Conservation (phyloP, 2,329 filamentous ascomycete species). For the Xylariaceae sp. region DNA sequence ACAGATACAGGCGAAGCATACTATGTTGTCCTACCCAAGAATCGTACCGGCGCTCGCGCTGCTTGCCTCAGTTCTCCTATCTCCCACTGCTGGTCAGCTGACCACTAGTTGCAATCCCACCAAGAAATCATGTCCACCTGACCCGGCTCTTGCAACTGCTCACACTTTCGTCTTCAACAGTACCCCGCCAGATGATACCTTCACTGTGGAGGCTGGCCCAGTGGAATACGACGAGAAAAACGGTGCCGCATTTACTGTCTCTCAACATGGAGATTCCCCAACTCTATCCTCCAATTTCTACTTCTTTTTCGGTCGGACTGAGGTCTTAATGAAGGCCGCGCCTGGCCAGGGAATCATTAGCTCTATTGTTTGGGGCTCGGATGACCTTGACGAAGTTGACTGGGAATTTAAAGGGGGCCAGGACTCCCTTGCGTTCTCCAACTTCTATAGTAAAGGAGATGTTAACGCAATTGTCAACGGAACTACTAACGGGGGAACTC, state of each 20-base stretch:
- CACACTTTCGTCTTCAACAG: slow-evolving; percentile 69
- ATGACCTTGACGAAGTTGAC: slow-evolving; percentile 86
- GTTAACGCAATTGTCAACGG: slow-evolving; percentile 67
- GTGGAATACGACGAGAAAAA: slow-evolving; percentile 64
- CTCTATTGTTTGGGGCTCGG: slow-evolving; percentile 81
- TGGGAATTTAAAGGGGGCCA: slow-evolving; percentile 82
- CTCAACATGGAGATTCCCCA: slow-evolving; percentile 73
- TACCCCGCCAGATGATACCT: slow-evolving; percentile 64
- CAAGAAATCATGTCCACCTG: slow-evolving; percentile 70
- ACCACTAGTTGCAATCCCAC: slow-evolving; percentile 79
- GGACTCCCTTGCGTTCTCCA: slow-evolving; percentile 66
- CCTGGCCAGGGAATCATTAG: slow-evolving; percentile 78
- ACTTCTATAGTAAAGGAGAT: slow-evolving; percentile 80
- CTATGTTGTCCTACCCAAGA: slow-evolving; percentile 16
- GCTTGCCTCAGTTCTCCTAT: slow-evolving; percentile 48
- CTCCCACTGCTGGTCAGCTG: slow-evolving; percentile 71
- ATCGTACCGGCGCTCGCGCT: slow-evolving; percentile 45
- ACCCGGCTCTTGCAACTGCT: slow-evolving; percentile 72
- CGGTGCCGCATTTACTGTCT: slow-evolving; percentile 77
- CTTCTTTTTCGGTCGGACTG: slow-evolving; percentile 83
- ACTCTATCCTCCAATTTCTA: slow-evolving; percentile 82
- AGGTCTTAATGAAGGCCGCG: slow-evolving; percentile 79
- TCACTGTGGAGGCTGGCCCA: slow-evolving; percentile 71
- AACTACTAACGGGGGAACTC: too few relatives aligned
- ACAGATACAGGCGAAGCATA: not conserved